These are phyloP conservation scores for Aspergillus quadricinctus DNA, from an alignment of 2,329 filamentous ascomycete genomes.

Conservation along the genomic window DNA sequence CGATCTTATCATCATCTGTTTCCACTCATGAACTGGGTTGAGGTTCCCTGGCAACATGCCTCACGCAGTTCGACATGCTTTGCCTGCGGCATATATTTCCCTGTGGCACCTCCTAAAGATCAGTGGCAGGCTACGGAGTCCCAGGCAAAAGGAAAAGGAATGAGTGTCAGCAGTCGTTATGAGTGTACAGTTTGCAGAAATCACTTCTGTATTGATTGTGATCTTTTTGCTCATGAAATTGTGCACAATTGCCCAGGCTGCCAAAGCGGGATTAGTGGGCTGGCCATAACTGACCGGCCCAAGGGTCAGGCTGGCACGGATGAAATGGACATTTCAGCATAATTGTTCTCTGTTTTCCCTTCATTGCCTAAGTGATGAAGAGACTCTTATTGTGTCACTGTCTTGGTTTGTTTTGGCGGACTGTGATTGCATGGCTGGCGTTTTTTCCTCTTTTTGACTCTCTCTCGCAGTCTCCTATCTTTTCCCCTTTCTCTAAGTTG, in stretches of 20 bases:
- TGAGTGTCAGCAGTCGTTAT: constrained; percentile 83
- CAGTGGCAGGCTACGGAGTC: constrained; percentile 32
- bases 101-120: constrained; percentile 42
- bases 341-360: neutral
- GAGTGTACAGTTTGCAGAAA: constrained; percentile 80
- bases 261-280: constrained; percentile 42
- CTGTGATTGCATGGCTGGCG: too few relatives aligned
- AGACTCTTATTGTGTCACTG: too few relatives aligned
- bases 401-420: too few relatives aligned
- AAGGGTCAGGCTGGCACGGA: constrained; percentile 24
- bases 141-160: constrained; percentile 61
- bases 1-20: constrained; percentile 93
- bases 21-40: constrained; percentile 82
- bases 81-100: constrained; percentile 72
- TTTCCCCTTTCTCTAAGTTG: neutral
- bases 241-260: constrained; percentile 96
- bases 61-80: constrained; percentile 63
- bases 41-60: constrained; percentile 79
- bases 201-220: constrained; percentile 98
- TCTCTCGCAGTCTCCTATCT: too few relatives aligned
- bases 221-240: constrained; percentile 90
- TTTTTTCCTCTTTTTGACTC: too few relatives aligned
- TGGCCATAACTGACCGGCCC: constrained; percentile 1
- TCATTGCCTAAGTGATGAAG: too few relatives aligned
- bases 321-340: constrained; percentile 30